Percentiles rank a stretch among this genome's conserved stretches.
Conservation (phyloP, 164 flowering plant species). For the Aristolochia contorta region DNA sequence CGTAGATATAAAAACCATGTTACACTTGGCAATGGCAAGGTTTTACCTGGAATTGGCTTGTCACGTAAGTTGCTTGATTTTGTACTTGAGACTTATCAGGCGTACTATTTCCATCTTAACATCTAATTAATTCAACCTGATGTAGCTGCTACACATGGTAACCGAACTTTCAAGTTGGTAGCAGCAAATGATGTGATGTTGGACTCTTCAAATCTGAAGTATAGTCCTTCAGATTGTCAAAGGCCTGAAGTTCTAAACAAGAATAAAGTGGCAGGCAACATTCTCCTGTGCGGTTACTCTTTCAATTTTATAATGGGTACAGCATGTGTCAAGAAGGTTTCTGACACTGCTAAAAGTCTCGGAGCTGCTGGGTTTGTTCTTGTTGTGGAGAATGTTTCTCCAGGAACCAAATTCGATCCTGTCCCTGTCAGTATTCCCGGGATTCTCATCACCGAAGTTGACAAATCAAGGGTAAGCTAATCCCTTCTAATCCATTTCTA, state of each 20-base stretch:
- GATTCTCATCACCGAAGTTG: slow-evolving; percentile 68
- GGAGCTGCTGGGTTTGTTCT: slow-evolving; percentile 95
- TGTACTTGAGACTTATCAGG: background rate
- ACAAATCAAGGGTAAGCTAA: slow-evolving; percentile 58
- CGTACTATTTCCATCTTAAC: background rate
- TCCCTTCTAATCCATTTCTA: too few relatives aligned
- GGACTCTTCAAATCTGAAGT: slow-evolving; percentile 63
- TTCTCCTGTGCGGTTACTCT: slow-evolving; percentile 96
- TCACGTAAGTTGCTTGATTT: slow-evolving; percentile 59
- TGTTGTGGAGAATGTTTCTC: slow-evolving; percentile 82
- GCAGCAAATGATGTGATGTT: slow-evolving; percentile 88
- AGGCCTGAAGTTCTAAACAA: slow-evolving; percentile 74
- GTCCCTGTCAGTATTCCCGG: slow-evolving; percentile 87
- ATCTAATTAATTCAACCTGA: slow-evolving; percentile 2
- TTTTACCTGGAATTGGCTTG: slow-evolving; percentile 78
- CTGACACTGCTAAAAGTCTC: slow-evolving; percentile 83
- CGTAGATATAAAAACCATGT: slow-evolving; percentile 91
- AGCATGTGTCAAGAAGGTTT: slow-evolving; percentile 79
- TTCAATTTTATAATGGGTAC: slow-evolving; percentile 82
- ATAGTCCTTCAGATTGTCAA: slow-evolving; percentile 87
- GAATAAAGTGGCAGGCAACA: slow-evolving; percentile 75
- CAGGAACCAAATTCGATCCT: slow-evolving; percentile 91
- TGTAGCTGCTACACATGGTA: slow-evolving; percentile 65
- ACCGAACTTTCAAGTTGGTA: slow-evolving; percentile 62
- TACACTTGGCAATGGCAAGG: slow-evolving; percentile 74